Evolutionary conservation across 345 rosid species (phyloP).

Genomic region (Sisymbrium altissimum): DNA sequence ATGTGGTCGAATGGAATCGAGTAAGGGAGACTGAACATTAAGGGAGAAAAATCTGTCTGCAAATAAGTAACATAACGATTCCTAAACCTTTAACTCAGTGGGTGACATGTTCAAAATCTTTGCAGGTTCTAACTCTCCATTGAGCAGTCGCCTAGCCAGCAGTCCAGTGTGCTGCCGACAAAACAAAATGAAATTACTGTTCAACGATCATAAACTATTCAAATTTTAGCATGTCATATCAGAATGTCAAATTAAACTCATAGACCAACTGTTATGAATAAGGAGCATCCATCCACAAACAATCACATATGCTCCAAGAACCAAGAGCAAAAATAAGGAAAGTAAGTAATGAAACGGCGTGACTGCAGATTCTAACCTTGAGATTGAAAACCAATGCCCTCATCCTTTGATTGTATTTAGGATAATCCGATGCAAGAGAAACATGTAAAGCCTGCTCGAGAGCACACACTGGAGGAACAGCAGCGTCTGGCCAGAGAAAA

Average conservation of each 20-base stretch:
- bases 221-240: background rate
- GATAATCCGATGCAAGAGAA: slow-evolving; percentile 63
- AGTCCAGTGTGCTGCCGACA: slow-evolving; percentile 48
- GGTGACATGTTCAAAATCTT: slow-evolving; percentile 90
- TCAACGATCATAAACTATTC: background rate
- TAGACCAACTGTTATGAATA: background rate
- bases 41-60: background rate
- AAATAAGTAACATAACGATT: background rate
- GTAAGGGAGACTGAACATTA: background rate
- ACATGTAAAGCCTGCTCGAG: slow-evolving; percentile 85
- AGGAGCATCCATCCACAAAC: background rate
- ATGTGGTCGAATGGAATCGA: background rate
- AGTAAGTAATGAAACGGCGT: background rate
- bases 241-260: slow-evolving; percentile 6
- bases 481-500: slow-evolving; percentile 88
- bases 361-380: slow-evolving; percentile 49
- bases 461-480: slow-evolving; percentile 65
- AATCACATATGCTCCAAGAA: background rate
- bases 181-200: background rate
- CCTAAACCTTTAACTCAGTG: slow-evolving; percentile 71
- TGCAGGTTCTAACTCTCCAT: slow-evolving; percentile 76
- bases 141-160: slow-evolving; percentile 73
- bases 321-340: background rate
- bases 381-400: slow-evolving; percentile 82
- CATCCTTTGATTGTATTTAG: slow-evolving; percentile 88